Conservation (phyloP, 495 filamentous ascomycete genomes). For the Tirmania nivea region DNA sequence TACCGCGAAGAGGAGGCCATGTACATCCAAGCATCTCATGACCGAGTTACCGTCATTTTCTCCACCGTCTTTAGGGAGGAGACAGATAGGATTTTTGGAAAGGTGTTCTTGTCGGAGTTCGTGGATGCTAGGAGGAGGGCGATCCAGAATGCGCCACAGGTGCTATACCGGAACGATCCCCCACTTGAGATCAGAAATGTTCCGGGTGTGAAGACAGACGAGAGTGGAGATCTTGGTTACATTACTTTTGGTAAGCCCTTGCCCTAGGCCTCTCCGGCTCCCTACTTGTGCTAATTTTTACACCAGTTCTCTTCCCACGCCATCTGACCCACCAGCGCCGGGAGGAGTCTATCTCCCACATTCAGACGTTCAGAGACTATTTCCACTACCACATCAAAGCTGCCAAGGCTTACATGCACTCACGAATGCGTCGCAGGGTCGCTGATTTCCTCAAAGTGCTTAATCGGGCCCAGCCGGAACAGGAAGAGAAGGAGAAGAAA, state of each 20-base stretch:
- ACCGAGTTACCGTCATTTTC: conserved; percentile 96
- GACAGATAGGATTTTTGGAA: conserved; percentile 53
- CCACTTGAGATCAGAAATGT: conserved; percentile 76
- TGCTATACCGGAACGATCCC: conserved; percentile 88
- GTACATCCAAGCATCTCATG: conserved; percentile 91
- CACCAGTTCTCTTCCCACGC: conserved; percentile 75
- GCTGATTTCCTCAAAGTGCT: conserved; percentile 88
- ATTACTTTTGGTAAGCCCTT: conserved; percentile 69
- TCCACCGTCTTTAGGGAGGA: conserved; percentile 82
- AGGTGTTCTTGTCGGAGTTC: conserved; percentile 89
- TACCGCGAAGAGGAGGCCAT: conserved; percentile 99
- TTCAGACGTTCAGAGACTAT: conserved; percentile 98
- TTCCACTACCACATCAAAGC: conserved; percentile 99
- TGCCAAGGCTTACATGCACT: conserved; percentile 97
- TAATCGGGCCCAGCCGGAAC: conserved; percentile 78
- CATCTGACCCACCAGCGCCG: conserved; percentile 77
- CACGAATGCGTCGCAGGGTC: conserved; percentile 85
- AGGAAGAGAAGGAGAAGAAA: conserved; percentile 76
- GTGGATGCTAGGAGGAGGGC: conserved; percentile 85
- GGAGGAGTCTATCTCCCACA: conserved; percentile 89
- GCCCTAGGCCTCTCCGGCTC: conserved; percentile 3
- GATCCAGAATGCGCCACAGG: conserved; percentile 94
- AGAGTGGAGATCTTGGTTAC: conserved; percentile 72
- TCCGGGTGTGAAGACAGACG: conserved; percentile 48
- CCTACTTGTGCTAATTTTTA: background rate